Evolutionary conservation across 176 grass and related monocot genomes (phyloP).

Genomic region (Eleusine indica): DNA sequence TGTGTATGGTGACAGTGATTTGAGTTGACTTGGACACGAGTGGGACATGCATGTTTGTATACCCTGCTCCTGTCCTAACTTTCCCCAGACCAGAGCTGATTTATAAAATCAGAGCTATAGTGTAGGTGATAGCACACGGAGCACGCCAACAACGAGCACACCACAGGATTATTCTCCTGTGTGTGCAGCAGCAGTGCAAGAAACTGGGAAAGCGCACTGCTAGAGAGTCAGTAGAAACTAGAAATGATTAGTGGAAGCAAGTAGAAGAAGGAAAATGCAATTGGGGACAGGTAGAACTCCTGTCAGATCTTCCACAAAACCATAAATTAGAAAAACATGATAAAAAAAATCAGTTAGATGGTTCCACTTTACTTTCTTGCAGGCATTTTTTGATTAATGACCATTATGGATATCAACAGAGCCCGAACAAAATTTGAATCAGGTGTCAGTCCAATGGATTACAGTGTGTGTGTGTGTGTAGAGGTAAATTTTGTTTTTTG

Average conservation of each 20-base stretch:
- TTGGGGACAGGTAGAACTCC: too few relatives aligned
- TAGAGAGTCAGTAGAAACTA: background rate
- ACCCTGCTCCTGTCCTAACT: conserved; percentile 9
- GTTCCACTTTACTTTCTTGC: too few relatives aligned
- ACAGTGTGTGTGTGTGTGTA: too few relatives aligned
- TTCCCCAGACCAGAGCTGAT: conserved; percentile 7
- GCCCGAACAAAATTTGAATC: too few relatives aligned
- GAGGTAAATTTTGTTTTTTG: too few relatives aligned
- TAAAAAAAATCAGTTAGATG: too few relatives aligned
- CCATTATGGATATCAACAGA: too few relatives aligned
- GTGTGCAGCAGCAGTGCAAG: background rate
- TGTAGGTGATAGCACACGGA: background rate
- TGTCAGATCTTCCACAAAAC: too few relatives aligned
- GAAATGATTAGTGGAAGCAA: background rate
- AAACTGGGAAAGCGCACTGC: too few relatives aligned
- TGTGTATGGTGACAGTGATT: background rate
- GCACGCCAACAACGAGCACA: background rate
- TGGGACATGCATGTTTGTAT: conserved; percentile 4
- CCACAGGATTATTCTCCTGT: background rate
- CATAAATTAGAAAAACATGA: too few relatives aligned
- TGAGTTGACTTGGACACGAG: conserved; percentile 11
- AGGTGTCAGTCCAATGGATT: too few relatives aligned
- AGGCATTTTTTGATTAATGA: too few relatives aligned
- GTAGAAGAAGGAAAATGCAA: background rate
- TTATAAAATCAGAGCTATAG: background rate